A percentile compares a stretch with the other conserved stretches of the same genome.
Conservation (phyloP, 2,329 filamentous ascomycete species). For the Colletotrichum karsti region DNA sequence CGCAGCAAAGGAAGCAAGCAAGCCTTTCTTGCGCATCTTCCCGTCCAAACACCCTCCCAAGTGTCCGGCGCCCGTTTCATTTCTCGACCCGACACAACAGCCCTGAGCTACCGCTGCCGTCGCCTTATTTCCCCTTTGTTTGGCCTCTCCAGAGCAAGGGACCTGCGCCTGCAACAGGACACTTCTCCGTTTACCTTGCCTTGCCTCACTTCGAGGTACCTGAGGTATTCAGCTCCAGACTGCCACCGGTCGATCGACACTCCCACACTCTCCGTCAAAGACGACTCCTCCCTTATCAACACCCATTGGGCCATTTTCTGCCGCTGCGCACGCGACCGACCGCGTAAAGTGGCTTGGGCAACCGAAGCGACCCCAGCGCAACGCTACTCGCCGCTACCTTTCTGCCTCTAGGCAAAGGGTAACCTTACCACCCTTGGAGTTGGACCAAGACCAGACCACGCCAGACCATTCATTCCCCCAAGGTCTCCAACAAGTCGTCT, state of each 20-base stretch:
- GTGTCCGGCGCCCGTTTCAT: conserved; percentile 25
- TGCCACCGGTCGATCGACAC: neutral
- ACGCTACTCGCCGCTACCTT: conserved; percentile 22
- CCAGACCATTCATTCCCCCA: neutral
- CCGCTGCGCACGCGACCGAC: conserved; percentile 27
- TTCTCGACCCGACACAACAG: conserved; percentile 12
- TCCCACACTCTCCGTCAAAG: neutral
- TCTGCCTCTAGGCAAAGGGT: no score
- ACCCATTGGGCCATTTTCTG: conserved; percentile 11
- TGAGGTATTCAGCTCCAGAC: neutral
- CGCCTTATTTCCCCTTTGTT: neutral
- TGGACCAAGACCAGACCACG: no score
- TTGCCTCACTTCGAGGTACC: neutral
- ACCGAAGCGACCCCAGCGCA: conserved; percentile 28
- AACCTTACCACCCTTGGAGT: no score
- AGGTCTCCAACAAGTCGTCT: no score
- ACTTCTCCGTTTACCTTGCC: neutral
- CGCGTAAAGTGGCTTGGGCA: conserved; percentile 29
- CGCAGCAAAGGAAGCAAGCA: neutral
- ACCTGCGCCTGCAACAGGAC: neutral
- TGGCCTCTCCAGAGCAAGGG: neutral
- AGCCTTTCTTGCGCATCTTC: neutral
- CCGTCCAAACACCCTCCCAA: conserved; percentile 10
- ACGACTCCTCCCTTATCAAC: conserved; percentile 9
- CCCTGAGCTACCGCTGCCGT: neutral